These are phyloP conservation scores for Xerocomellus intermedius DNA, from an alignment of 768 basidiomycete species.

Conservation along the genomic window DNA sequence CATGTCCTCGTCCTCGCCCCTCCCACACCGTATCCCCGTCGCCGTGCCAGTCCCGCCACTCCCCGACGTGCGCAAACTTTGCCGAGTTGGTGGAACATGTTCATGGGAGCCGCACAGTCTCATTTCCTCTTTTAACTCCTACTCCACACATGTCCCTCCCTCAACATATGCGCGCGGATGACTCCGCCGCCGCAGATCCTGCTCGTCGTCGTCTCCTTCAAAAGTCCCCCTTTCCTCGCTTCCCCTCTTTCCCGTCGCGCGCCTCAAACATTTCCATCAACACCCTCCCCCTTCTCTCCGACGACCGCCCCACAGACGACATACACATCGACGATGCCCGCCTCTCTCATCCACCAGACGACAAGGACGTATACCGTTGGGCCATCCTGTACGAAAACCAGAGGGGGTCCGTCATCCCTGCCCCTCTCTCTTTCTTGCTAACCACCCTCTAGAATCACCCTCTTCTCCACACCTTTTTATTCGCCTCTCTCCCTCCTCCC, in stretches of 20 bases:
- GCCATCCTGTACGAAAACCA: constrained; percentile 82
- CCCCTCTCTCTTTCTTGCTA: neutral
- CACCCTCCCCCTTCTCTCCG: neutral
- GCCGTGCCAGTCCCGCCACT: constrained; percentile 1
- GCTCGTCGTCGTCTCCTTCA: constrained; percentile 47
- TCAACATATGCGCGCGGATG: constrained; percentile 39
- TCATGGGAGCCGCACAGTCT: neutral
- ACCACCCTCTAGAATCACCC: constrained; percentile 45
- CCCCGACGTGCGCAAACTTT: constrained; percentile 4
- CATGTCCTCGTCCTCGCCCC: constrained; percentile 38
- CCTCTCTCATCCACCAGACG: constrained; percentile 27
- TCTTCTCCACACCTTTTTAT: constrained; percentile 74
- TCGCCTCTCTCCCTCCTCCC: constrained; percentile 69
- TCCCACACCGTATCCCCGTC: constrained; percentile 16
- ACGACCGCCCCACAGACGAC: constrained; percentile 5
- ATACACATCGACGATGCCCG: constrained; percentile 34
- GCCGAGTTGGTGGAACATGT: constrained; percentile 17
- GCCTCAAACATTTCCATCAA: neutral
- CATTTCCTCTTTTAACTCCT: constrained; percentile 1
- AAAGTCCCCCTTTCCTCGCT: constrained; percentile 33
- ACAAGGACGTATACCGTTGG: constrained; percentile 66
- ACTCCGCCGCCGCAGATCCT: constrained; percentile 41
- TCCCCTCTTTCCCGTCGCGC: constrained; percentile 36
- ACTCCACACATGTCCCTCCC: constrained; percentile 32
- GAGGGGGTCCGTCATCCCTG: constrained; percentile 54